phyloP scores from a whole-genome alignment of 2,329 filamentous ascomycete genomes.

The Tothia fuscella region DNA sequence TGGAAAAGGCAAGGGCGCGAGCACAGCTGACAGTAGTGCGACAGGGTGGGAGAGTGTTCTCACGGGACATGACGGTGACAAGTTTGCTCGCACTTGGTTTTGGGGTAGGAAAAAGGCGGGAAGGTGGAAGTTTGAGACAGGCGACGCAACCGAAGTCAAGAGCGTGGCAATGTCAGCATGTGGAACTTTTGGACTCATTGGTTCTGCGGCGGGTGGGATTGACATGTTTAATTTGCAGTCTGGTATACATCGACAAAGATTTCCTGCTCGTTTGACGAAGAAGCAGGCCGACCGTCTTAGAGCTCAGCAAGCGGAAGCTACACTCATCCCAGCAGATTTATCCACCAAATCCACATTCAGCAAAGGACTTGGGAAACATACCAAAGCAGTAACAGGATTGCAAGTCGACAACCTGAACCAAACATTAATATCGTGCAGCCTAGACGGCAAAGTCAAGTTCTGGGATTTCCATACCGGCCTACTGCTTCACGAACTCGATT shows the following conservation, averaged over 20 bases:
- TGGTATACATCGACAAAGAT: constrained; percentile 74
- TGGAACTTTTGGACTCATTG: constrained; percentile 85
- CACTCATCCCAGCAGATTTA: constrained; percentile 24
- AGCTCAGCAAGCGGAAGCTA: constrained; percentile 47
- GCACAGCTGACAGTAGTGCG: constrained; percentile 60
- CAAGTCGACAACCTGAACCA: constrained; percentile 84
- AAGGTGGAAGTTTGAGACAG: constrained; percentile 81
- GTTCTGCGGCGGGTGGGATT: constrained; percentile 69
- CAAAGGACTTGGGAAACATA: constrained; percentile 59
- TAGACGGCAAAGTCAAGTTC: constrained; percentile 92
- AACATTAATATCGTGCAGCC: constrained; percentile 69
- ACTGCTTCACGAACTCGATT: constrained; percentile 69
- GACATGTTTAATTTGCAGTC: constrained; percentile 98
- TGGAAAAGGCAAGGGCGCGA: constrained; percentile 45
- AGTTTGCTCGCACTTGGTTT: constrained; percentile 88
- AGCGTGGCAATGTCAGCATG: constrained; percentile 84
- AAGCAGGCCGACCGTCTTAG: constrained; percentile 67
- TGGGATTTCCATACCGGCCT: constrained; percentile 88
- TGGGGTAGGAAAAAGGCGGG: constrained; percentile 92
- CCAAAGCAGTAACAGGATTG: constrained; percentile 70
- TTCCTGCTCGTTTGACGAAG: constrained; percentile 67
- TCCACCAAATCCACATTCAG: constrained; percentile 32
- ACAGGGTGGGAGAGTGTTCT: constrained; percentile 97
- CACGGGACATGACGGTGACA: constrained; percentile 79
- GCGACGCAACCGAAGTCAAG: constrained; percentile 67